phyloP scores from a whole-genome alignment of 2,329 filamentous ascomycete genomes.

The Ophiostoma populinum region DNA sequence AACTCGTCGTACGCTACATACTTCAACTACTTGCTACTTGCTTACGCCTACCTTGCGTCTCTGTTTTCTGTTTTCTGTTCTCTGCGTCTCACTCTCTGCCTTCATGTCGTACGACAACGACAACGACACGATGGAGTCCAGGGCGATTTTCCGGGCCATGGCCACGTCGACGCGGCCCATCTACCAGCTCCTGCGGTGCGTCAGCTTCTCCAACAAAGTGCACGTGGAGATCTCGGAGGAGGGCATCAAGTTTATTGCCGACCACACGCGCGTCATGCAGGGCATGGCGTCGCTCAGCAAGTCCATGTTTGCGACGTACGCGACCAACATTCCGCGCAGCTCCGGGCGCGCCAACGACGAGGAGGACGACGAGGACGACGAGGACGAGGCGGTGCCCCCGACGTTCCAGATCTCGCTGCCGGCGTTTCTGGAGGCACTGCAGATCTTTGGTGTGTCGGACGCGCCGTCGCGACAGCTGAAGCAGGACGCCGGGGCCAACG shows the following conservation, averaged over 20 bases:
- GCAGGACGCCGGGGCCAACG: conserved; percentile 39
- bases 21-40: not conserved
- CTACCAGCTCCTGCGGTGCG: conserved; percentile 43
- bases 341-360: conserved; percentile 15
- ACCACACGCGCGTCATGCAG: conserved; percentile 84
- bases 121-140: conserved; percentile 3
- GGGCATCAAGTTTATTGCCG: conserved; percentile 73
- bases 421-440: conserved; percentile 79
- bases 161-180: conserved; percentile 64
- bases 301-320: conserved; percentile 73
- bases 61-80: not conserved
- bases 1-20: too few relatives aligned
- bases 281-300: conserved; percentile 78
- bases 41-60: not conserved
- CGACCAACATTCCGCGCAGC: conserved; percentile 35
- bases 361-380: conserved; percentile 20
- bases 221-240: conserved; percentile 63
- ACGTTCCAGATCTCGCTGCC: conserved; percentile 76
- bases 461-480: conserved; percentile 39
- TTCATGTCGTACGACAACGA: too few relatives aligned
- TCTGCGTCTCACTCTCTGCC: not conserved
- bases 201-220: conserved; percentile 40
- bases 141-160: conserved; percentile 52
- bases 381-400: conserved; percentile 26
- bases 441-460: conserved; percentile 84